A percentile compares a stretch with the other conserved stretches of the same genome.
Conservation (phyloP, 768 basidiomycete species). For the Mycena galopus region DNA sequence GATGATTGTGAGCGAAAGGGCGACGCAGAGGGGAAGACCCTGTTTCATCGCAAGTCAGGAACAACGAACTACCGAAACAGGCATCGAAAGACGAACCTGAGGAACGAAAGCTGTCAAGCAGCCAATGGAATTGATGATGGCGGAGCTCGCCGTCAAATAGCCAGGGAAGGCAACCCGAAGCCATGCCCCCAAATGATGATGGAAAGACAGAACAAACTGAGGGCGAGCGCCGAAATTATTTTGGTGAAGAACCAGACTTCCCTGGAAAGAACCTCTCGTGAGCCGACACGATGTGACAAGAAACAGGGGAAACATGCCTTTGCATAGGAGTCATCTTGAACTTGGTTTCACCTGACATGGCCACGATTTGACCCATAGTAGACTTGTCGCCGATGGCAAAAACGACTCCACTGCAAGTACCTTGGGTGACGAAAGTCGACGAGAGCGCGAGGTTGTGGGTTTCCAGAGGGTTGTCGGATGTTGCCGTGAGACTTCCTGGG, state of each 20-base stretch:
- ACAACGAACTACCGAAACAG: not conserved
- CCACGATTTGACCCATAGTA: constrained; percentile 67
- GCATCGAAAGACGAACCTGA: constrained; percentile 43
- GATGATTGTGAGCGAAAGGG: constrained; percentile 71
- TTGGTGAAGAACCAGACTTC: constrained; percentile 62
- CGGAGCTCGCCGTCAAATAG: constrained; percentile 47
- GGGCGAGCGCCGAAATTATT: constrained; percentile 58
- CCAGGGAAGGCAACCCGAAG: constrained; percentile 49
- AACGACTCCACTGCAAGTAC: constrained; percentile 55
- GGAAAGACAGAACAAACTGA: constrained; percentile 55
- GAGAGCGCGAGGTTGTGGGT: constrained; percentile 64
- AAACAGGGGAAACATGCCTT: too few species aligned
- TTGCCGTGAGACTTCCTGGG: constrained; percentile 59
- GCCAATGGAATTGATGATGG: constrained; percentile 55
- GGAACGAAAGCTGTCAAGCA: constrained; percentile 57
- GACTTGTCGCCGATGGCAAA: constrained; percentile 60
- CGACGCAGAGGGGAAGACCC: constrained; percentile 52
- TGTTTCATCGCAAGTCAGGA: constrained; percentile 49
- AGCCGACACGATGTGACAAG: not conserved
- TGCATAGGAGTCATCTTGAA: constrained; percentile 63
- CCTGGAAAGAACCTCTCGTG: not conserved
- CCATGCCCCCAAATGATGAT: constrained; percentile 60
- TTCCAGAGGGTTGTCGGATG: constrained; percentile 63
- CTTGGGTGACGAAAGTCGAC: constrained; percentile 57
- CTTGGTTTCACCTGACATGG: constrained; percentile 62